Evolutionary conservation across 345 rosid species (phyloP), one percentile per base, ranked within the genome.

Genomic region (Salix purpurea): DNA sequence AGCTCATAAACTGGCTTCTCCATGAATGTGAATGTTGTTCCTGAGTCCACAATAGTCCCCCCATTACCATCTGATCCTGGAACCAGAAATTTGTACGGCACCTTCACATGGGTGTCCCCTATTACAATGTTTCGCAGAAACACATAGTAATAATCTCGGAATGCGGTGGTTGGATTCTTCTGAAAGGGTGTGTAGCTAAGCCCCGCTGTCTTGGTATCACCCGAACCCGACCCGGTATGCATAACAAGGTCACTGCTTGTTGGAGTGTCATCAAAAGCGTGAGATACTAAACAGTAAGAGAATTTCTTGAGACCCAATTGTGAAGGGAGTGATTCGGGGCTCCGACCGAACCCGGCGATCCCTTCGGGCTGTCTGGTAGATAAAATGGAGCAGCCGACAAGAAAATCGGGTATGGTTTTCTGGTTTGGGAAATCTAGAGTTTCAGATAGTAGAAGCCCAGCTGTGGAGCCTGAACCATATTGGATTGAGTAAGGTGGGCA

Each of bases 341-440:
- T 82, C 23, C 97, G 91, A 19, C 99, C 99, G 72, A 95, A 95
- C 74, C 97, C 99, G 64, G 89, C 96, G 7, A 93, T 90, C 54
- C 99, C 99, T 39, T 92, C 96, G 13, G 99, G 99, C 77, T 89
- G 96, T 32, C 90, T 87, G 83, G n/a, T 79, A 4, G 97, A 93
- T 62, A 90, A 2, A 69, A 91, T 67, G 32, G 97, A 93, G 83
- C 99, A 95, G 7, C 98, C 98, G 65, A 86, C 89, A 2, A 91
- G 82, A 78, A 94, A 87, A 78, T 86, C 79, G 61, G 89, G 83
- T 34, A 88, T 78, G 9, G 83, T 76, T 66, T 82, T 58, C 28
- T 58, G 81, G 52, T 84, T 66, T 5, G 93, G 83, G 54, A 95
- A 85, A 65, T 76, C 75, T 7, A 93, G 87, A 4, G 81, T 84